Evolutionary conservation across 352 stramenopile genomes (phyloP), one percentile per base, ranked within the genome.

Genomic region (Pythium dissimile): DNA sequence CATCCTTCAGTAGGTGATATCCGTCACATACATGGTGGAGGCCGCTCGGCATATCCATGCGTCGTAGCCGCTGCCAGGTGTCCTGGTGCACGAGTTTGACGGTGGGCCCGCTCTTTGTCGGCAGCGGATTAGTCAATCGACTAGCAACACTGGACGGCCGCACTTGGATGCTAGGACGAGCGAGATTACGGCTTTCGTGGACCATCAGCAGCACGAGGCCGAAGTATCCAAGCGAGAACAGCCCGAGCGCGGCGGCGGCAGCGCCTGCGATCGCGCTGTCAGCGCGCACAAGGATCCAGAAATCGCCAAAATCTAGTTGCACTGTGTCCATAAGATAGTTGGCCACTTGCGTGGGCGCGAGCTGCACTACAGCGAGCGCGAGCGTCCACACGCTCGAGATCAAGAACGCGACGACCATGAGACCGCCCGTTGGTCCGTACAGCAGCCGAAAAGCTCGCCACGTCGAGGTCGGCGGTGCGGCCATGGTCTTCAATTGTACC

Each of bases 221-320:
- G 18, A 59, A 4, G 30, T 72, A 64, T 2, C 42, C 43, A 23
- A 38, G 28, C 12, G 21, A 31, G 43, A 59, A 67, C 10, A n/a
- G 3, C 2, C 41, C 30, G 2, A 67, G 46, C 52, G 62, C 46
- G 21, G 38, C 10, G 1, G 43, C 18, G 9, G 58, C 47, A 10
- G 63, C 8, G 1, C n/a, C 38, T 2, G 41, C 41, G 3, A 61
- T 32, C 20, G 43, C 13, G 0, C 11, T 32, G 0, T 51, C n/a
- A n/a, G n/a, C n/a, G n/a, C n/a, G n/a, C n/a, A n/a, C n/a, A 2
- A 66, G 31, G 32, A 71, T 20, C 64, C 59, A 72, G 37, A 68
- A 72, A 1, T 72, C 44, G 1, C 49, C 59, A 16, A 58, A 8
- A 51, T 68, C 54, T 3, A 63, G 21, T 8, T 45, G n/a, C 4